Percentiles rank a stretch among this genome's conserved stretches.
phyloP scores from a whole-genome alignment of 345 rosid genomes.

The Eucalyptus polyanthemos region DNA sequence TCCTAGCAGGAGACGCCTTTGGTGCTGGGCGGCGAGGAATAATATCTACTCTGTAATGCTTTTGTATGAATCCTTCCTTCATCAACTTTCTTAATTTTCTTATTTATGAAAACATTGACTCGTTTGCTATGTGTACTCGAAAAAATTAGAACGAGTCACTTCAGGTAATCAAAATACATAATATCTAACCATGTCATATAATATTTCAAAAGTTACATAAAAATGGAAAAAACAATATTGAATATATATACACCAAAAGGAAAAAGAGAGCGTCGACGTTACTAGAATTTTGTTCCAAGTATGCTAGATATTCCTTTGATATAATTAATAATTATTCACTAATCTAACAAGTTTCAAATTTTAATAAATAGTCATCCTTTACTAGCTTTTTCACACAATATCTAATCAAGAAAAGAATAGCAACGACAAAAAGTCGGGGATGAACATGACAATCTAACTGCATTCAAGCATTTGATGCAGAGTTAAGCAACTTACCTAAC shows the following conservation, averaged over 20 bases:
- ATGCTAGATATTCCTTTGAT: not conserved
- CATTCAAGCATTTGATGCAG: not conserved
- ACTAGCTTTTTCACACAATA: not conserved
- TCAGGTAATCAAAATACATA: not conserved
- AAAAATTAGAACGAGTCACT: not conserved
- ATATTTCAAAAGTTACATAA: not conserved
- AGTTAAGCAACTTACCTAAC: not conserved
- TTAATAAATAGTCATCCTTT: not conserved
- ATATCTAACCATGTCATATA: not conserved
- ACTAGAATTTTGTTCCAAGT: not conserved
- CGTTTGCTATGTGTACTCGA: not conserved
- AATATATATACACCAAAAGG: not conserved
- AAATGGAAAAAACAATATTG: not conserved
- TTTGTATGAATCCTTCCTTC: not conserved
- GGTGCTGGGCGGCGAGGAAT: not conserved
- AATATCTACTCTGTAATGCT: not conserved
- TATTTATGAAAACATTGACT: not conserved
- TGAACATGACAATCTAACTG: not conserved
- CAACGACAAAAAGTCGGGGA: not conserved
- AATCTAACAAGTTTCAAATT: too few species aligned
- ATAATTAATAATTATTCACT: not conserved
- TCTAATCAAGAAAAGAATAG: not conserved
- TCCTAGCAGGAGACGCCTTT: not conserved
- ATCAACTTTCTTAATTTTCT: not conserved
- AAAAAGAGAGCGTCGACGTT: accelerated